Conservation (phyloP, 352 stramenopile genomes). For the Phytophthora pseudosyringae region DNA sequence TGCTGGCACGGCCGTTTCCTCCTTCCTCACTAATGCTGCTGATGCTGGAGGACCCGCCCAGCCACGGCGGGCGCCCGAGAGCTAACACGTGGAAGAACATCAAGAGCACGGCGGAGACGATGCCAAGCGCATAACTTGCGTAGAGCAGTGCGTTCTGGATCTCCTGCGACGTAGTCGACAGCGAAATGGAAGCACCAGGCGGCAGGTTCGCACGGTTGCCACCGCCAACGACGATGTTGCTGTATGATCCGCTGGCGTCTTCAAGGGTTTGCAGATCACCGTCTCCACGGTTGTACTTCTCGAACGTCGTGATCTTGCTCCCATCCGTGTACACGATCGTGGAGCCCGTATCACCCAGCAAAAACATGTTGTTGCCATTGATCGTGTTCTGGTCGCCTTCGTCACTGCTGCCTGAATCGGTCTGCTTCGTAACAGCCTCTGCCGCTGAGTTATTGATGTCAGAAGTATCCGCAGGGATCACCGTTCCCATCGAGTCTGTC, state of each 20-base stretch:
- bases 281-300: slow-evolving; percentile 43
- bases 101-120: slow-evolving; percentile 54
- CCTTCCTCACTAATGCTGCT: slow-evolving; percentile 15
- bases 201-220: slow-evolving; percentile 55
- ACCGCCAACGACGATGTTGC: slow-evolving; percentile 53
- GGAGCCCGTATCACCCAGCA: slow-evolving; percentile 39
- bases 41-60: slow-evolving; percentile 32
- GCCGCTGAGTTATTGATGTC: slow-evolving; percentile 35
- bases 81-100: slow-evolving; percentile 67
- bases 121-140: slow-evolving; percentile 53
- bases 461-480: slow-evolving; percentile 37
- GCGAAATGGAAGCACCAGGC: slow-evolving; percentile 62
- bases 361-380: slow-evolving; percentile 31
- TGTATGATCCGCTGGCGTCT: slow-evolving; percentile 33
- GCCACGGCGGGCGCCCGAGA: slow-evolving; percentile 50
- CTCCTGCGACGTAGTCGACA: slow-evolving; percentile 50
- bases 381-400: slow-evolving; percentile 22
- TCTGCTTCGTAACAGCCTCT: slow-evolving; percentile 34
- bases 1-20: slow-evolving; percentile 23
- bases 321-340: slow-evolving; percentile 47
- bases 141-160: slow-evolving; percentile 61
- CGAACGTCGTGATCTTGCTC: slow-evolving; percentile 42
- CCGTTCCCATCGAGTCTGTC: slow-evolving; percentile 38
- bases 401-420: slow-evolving; percentile 29
- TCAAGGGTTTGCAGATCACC: slow-evolving; percentile 19